These are phyloP conservation scores for Simmondsia chinensis DNA, from an alignment of 148 eudicot genomes.

Conservation along the genomic window DNA sequence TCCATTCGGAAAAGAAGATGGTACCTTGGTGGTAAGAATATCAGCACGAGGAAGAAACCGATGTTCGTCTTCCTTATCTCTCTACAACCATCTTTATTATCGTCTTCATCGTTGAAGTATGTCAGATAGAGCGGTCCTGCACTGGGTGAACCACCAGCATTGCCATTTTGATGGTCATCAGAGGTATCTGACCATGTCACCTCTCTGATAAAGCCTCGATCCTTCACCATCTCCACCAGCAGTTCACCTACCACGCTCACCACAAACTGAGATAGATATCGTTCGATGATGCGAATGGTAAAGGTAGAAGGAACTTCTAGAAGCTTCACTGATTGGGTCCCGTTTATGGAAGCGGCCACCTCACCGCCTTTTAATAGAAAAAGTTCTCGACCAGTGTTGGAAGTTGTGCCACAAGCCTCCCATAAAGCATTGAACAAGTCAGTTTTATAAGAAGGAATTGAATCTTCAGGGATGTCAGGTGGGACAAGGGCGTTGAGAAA, in stretches of 20 bases:
- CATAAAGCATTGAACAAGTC: constrained; percentile 77
- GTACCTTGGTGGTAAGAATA: constrained; percentile 86
- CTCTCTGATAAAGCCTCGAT: constrained; percentile 46
- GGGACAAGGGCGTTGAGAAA: constrained; percentile 64
- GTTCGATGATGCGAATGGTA: constrained; percentile 55
- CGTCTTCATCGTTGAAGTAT: constrained; percentile 47
- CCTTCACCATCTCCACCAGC: constrained; percentile 55
- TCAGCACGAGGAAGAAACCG: constrained; percentile 68
- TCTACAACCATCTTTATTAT: constrained; percentile 16
- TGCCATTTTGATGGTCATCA: constrained; percentile 16
- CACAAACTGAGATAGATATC: constrained; percentile 59
- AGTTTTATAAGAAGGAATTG: constrained; percentile 33
- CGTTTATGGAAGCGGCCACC: constrained; percentile 60
- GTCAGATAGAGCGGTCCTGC: constrained; percentile 63
- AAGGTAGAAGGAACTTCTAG: constrained; percentile 59
- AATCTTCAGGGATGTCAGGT: constrained; percentile 32
- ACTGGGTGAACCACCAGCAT: constrained; percentile 19
- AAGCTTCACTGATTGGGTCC: constrained; percentile 88
- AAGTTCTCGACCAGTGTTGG: constrained; percentile 70
- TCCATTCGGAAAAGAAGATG: constrained; percentile 94
- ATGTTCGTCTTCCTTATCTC: constrained; percentile 39
- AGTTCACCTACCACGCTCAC: constrained; percentile 72
- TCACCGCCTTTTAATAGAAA: constrained; percentile 76
- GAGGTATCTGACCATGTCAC: constrained; percentile 37
- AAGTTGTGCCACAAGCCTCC: constrained; percentile 82